phyloP scores from a whole-genome alignment of 805 yeast species.

The Candida yuanshanica region DNA sequence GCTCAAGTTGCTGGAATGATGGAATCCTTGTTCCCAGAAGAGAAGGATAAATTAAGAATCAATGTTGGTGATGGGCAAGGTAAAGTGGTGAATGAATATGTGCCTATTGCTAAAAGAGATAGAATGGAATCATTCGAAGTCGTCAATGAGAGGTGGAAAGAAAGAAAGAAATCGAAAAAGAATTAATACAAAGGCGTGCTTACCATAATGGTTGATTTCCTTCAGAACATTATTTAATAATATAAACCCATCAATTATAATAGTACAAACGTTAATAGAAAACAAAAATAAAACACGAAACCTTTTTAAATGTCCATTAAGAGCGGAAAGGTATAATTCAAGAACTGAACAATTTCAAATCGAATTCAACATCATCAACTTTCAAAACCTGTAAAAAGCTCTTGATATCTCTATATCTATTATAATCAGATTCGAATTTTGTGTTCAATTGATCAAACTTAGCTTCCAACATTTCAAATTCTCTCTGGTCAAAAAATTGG shows the following conservation, averaged over 20 bases:
- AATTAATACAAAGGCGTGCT: too few relatives aligned
- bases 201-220: too few relatives aligned
- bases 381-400: constrained; percentile 11
- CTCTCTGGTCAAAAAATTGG: constrained; percentile 2
- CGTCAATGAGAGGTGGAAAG: constrained; percentile 59
- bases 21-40: constrained; percentile 17
- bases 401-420: constrained; percentile 3
- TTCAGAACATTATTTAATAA: too few relatives aligned
- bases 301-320: too few relatives aligned
- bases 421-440: constrained; percentile 11
- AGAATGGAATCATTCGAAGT: constrained; percentile 60
- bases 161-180: constrained; percentile 25
- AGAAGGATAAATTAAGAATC: constrained; percentile 25
- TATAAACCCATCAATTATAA: too few relatives aligned
- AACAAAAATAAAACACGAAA: too few relatives aligned
- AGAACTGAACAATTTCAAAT: constrained; percentile 7
- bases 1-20: constrained; percentile 38
- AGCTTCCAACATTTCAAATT: constrained; percentile 9
- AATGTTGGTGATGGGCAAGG: constrained; percentile 82
- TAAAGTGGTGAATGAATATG: constrained; percentile 48
- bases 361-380: constrained; percentile 17
- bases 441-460: constrained; percentile 11
- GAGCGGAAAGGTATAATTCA: too few relatives aligned
- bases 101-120: constrained; percentile 51
- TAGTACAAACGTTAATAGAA: too few relatives aligned